Base-by-base conservation (phyloP, 805 yeast genomes). In the Vanderwaltozyma verrucispora region DNA sequence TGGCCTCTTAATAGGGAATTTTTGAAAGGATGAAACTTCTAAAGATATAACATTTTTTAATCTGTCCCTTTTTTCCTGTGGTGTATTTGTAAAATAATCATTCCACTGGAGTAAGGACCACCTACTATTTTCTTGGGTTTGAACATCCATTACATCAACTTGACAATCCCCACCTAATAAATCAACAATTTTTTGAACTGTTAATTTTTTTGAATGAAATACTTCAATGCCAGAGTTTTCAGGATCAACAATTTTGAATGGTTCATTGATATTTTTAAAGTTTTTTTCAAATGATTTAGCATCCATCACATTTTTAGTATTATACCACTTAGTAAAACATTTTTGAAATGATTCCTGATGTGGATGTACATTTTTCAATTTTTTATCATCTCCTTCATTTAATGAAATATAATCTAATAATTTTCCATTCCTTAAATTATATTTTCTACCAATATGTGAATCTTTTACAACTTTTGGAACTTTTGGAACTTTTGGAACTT, bases 61-160 rank as follows among this genome's bases (percentile, higher is more conserved):
- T 27, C 86, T 59, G 45, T 80, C 85, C 31, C 89, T 62, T 11
- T 65, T 64, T 0, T 51, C 53, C 2, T 63, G 51, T 2, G 62
- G 59, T 1, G 65, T 53, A 19, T 65, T 57, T 14, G 64, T 56
- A 56, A 75, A 84, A 56, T 86, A 87, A 27, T 80, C 78, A 38
- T 75, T 62, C 95, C 96, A 87, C 42, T 65, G 67, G 1, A 69
- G 69, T 64, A 86, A 57, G 15, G 71, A 67, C 95, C 95, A 86
- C 20, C 44, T 47, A 13, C 51, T 50, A 30, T 53, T 75, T 11
- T 80, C 79, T 50, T 87, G 96, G 0, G 94, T 78, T 17, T 81
- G 66, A 3, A 85, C 94, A 54, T 87, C 95, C 89, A 87, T 84
- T 2, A 87, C 95, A 38, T 84, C 94, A 1, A 87, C 71, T 1